Percentiles rank a stretch among this genome's conserved stretches.
Conservation (phyloP, 164 flowering plant species). For the Sextonia rubra region DNA sequence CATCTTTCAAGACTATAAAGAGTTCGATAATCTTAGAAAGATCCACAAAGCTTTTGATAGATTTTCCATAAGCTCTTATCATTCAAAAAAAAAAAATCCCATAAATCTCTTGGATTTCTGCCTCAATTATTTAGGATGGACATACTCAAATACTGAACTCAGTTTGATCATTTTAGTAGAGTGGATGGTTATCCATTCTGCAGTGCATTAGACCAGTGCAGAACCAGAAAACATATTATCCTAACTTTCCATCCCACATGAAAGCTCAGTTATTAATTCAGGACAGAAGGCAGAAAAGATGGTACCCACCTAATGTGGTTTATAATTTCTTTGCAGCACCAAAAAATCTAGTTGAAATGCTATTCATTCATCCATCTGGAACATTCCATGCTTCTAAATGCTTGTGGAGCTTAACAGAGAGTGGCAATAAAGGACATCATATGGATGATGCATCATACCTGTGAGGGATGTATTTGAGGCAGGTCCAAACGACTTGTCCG, state of each 20-base stretch:
- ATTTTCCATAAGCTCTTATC: neutral
- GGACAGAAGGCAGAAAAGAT: neutral
- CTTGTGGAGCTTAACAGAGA: neutral
- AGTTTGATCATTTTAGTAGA: neutral
- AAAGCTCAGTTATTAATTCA: no score
- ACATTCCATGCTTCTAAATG: neutral
- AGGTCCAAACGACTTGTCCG: constrained; percentile 49
- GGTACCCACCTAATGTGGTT: neutral
- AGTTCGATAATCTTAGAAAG: neutral
- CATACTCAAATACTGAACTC: neutral
- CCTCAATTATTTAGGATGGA: neutral
- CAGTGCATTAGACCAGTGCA: neutral
- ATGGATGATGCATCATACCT: constrained; percentile 32
- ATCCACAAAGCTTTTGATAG: no score
- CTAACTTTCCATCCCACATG: neutral
- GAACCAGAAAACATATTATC: neutral
- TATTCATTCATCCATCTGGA: neutral
- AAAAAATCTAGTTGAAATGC: neutral
- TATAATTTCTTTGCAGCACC: neutral
- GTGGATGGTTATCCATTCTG: neutral
- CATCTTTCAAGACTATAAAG: no score
- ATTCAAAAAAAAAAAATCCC: no score
- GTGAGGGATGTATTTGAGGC: constrained; percentile 74
- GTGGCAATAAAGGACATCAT: neutral
- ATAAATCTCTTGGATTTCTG: no score